A percentile compares a stretch with the other conserved stretches of the same genome.
Evolutionary conservation across 139 green algal genomes (phyloP).

Genomic region (Micromonas commoda): DNA sequence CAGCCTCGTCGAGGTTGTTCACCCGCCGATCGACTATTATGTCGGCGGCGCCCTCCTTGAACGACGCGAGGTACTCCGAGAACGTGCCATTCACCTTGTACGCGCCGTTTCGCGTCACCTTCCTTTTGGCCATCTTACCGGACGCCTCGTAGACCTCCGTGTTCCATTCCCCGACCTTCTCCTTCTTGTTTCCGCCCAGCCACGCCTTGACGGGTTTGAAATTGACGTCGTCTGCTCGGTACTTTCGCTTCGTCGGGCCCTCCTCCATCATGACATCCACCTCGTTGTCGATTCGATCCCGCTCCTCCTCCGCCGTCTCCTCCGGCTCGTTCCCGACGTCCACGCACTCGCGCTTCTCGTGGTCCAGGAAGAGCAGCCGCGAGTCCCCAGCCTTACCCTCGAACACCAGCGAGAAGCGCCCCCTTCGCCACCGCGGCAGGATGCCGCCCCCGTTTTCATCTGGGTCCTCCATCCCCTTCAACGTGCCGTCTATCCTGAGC

Average conservation of each 20-base stretch:
- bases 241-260: neutral
- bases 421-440: neutral
- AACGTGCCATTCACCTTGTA: neutral
- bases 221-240: neutral
- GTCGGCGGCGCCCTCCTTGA: neutral
- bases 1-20: too few species aligned
- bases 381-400: neutral
- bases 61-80: neutral
- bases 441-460: neutral
- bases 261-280: neutral
- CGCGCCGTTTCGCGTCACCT: neutral
- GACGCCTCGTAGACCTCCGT: neutral
- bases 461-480: neutral
- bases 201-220: neutral
- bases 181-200: neutral
- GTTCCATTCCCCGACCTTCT: neutral
- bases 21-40: too few species aligned
- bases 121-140: neutral
- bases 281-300: neutral
- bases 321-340: neutral
- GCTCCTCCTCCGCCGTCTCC: neutral
- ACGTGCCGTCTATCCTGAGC: neutral
- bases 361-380: neutral
- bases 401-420: slow-evolving; percentile 2
- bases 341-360: neutral